Percentiles rank a stretch among this genome's conserved stretches.
Conservation (phyloP, 2,329 filamentous ascomycete genomes). For the Scedosporium apiospermum region DNA sequence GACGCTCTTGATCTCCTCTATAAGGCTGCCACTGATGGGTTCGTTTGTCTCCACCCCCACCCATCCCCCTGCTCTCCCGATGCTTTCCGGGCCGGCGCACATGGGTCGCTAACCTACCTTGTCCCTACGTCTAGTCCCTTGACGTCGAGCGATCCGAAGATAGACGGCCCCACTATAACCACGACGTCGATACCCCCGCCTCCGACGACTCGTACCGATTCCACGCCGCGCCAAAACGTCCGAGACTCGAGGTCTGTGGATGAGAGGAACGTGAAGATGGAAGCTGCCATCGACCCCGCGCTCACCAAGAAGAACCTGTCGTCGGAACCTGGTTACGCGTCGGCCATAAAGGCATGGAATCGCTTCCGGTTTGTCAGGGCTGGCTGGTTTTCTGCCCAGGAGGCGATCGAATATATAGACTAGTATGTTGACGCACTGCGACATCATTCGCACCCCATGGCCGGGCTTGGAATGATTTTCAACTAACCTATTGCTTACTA, state of each 20-base stretch:
- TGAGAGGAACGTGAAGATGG: conserved; percentile 12
- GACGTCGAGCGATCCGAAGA: background rate
- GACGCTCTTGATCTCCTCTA: conserved; percentile 88
- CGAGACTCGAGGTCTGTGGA: background rate
- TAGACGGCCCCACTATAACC: background rate
- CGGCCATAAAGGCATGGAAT: conserved; percentile 80
- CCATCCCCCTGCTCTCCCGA: conserved; percentile 2
- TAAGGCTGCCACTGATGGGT: conserved; percentile 66
- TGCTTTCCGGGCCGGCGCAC: background rate
- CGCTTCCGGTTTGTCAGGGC: conserved; percentile 90
- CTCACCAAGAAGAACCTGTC: conserved; percentile 33
- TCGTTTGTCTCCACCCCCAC: conserved; percentile 16
- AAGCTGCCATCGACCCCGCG: conserved; percentile 36
- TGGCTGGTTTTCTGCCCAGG: conserved; percentile 90
- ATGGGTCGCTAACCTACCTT: background rate
- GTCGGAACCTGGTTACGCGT: conserved; percentile 46
- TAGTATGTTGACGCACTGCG: conserved; percentile 49
- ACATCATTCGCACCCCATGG: background rate
- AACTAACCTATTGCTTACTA: conserved; percentile 20
- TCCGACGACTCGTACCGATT: background rate
- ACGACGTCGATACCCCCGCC: background rate
- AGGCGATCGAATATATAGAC: conserved; percentile 87
- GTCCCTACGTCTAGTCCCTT: background rate
- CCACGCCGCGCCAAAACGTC: conserved; percentile 3
- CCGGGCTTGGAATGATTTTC: background rate